Conservation (phyloP, 2,329 filamentous ascomycete genomes). For the Fusarium sp. region DNA sequence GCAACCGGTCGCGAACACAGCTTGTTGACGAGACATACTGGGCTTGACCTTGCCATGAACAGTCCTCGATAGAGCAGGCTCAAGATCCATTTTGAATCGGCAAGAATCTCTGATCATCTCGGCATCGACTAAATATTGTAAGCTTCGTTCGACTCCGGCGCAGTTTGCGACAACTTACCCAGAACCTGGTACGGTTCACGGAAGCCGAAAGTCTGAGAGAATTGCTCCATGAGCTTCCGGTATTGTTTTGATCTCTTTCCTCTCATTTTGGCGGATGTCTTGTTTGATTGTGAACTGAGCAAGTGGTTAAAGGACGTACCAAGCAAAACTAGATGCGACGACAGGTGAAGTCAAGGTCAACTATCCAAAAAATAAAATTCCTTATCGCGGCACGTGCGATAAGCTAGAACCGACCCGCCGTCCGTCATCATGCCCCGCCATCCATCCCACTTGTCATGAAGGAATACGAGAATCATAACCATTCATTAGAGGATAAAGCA, state of each 20-base stretch:
- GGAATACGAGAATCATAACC: background rate
- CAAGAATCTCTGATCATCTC: constrained; percentile 85
- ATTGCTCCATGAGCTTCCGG: constrained; percentile 92
- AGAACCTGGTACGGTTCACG: constrained; percentile 94
- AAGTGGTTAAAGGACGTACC: constrained; percentile 4
- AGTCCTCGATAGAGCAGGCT: constrained; percentile 80
- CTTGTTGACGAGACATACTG: constrained; percentile 60
- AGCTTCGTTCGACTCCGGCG: constrained; percentile 28
- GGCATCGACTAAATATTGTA: constrained; percentile 72
- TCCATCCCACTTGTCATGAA: constrained; percentile 7
- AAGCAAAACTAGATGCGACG: constrained; percentile 14
- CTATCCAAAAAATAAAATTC: constrained; percentile 52
- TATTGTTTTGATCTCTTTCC: constrained; percentile 66
- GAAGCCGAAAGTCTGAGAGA: constrained; percentile 87
- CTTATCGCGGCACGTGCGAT: constrained; percentile 55
- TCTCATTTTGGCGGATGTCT: constrained; percentile 53
- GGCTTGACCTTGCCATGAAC: constrained; percentile 88
- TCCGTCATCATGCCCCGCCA: constrained; percentile 25
- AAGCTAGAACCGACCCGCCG: constrained; percentile 31
- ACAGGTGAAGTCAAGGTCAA: constrained; percentile 7
- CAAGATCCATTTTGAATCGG: constrained; percentile 90
- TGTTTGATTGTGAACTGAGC: background rate
- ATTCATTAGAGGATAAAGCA: background rate
- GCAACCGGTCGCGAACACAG: constrained; percentile 13
- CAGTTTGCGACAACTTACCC: constrained; percentile 56